These are phyloP conservation scores for Dendrocalamus latiflorus DNA, from an alignment of 202 grass and related monocot genomes.

Conservation along the genomic window DNA sequence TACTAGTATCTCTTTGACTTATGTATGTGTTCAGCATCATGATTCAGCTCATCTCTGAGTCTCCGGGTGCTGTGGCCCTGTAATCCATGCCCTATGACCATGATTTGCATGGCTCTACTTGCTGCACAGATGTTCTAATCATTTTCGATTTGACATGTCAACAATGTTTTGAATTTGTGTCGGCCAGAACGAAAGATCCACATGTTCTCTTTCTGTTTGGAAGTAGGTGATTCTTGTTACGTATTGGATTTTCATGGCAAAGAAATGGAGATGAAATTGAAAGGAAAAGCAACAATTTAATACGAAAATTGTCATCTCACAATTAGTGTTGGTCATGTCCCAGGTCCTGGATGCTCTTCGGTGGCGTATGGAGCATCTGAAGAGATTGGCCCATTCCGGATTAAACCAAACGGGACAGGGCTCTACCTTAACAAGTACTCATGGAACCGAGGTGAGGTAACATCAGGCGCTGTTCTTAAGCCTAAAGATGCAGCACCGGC, in stretches of 20 bases:
- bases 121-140: no score
- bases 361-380: conserved; percentile 95
- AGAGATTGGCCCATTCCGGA: conserved; percentile 89
- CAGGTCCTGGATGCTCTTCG: conserved; percentile 94
- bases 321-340: background rate
- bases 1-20: background rate
- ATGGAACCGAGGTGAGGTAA: conserved; percentile 71
- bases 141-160: no score
- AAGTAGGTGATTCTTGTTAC: background rate
- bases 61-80: background rate
- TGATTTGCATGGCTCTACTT: background rate
- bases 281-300: background rate
- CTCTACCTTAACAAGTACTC: conserved; percentile 91
- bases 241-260: background rate
- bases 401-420: conserved; percentile 65
- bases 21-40: background rate
- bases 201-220: background rate
- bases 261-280: background rate
- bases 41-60: background rate
- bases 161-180: background rate
- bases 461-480: background rate
- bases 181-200: background rate
- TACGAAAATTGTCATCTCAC: no score
- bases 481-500: background rate
- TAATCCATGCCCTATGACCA: background rate